Base-by-base conservation (phyloP, 73 alveolate species). In the Effrenium voratum region DNA sequence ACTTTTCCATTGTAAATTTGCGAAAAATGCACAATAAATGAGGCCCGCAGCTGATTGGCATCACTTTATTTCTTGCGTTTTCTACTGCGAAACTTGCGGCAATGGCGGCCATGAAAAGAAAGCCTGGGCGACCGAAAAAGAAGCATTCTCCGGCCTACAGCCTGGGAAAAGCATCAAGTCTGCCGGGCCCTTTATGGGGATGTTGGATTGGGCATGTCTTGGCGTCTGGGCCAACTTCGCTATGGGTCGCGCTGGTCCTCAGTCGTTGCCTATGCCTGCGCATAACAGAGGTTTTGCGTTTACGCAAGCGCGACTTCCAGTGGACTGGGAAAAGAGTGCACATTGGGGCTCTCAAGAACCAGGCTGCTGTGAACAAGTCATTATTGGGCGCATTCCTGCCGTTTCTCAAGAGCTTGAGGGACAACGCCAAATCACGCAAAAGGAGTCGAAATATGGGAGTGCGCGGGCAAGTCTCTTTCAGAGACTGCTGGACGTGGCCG, bases 281-380 rank as follows among this genome's bases (percentile, higher is more conserved):
- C 30, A 82, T 82, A 82, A 50, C 93, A 34, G 93, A 82, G 49
- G 93, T 82, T 3, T 82, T 82, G 59, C 73, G 76, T 28, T 76
- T 82, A 13, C 73, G 76, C 12, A 55, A 10, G 38, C 50, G 66
- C 5, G 77, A 82, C 57, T 28, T 82, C 26, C 10, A 36, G 22
- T 43, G 30, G 45, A 50, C 46, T 47, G 77, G 34, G 47, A n/a
- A 52, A 40, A 13, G n/a, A 5, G 93, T 82, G 36, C 76, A 36
- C 55, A 28, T 82, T 34, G 49, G 49, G 26, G 22, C 93, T 30
- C 75, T 82, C 72, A 82, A 82, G 76, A 59, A 52, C 49, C 72
- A 41, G 30, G 38, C 34, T 22, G 93, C 93, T 8, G 76, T 82
- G 93, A 40, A 82, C 76, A 82, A 82, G 57, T 36, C 52, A 10